A percentile compares a stretch with the other conserved stretches of the same genome.
phyloP scores from a whole-genome alignment of 148 eudicot species.

The Vaccinium macrocarpon region DNA sequence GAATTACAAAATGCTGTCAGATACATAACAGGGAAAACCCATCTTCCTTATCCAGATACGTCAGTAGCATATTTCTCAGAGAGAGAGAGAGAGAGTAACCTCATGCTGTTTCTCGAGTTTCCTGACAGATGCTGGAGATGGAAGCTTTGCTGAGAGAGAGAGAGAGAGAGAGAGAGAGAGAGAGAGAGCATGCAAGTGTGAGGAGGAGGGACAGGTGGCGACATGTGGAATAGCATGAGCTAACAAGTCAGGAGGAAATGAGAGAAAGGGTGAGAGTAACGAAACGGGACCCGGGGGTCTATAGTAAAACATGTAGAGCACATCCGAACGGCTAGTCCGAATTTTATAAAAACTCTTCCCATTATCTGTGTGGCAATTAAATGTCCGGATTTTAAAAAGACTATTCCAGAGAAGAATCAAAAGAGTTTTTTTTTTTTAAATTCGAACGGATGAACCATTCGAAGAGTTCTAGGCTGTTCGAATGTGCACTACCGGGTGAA shows the following conservation, averaged over 20 bases:
- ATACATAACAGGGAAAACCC: background rate
- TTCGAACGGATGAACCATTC: too few species aligned
- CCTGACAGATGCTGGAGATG: slow-evolving; percentile 3
- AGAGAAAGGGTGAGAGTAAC: too few species aligned
- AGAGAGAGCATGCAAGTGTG: background rate
- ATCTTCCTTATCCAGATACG: background rate
- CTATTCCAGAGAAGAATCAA: too few species aligned
- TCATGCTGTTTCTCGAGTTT: background rate
- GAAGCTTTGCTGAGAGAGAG: background rate
- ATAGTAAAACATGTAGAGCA: too few species aligned
- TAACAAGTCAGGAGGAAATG: background rate
- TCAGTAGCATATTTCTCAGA: background rate
- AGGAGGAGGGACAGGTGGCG: slow-evolving; percentile 1
- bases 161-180: background rate
- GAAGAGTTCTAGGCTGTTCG: too few species aligned
- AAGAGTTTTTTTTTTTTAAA: too few species aligned
- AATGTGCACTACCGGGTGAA: too few species aligned
- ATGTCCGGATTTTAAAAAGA: too few species aligned
- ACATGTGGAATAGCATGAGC: background rate
- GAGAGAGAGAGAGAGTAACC: background rate
- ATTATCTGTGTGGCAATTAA: too few species aligned
- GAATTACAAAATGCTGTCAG: background rate
- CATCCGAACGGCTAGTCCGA: too few species aligned
- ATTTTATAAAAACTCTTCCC: too few species aligned
- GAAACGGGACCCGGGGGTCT: too few species aligned